Base-by-base conservation (phyloP, 1,139 yeast species). In the Wickerhamomyces sp. region DNA sequence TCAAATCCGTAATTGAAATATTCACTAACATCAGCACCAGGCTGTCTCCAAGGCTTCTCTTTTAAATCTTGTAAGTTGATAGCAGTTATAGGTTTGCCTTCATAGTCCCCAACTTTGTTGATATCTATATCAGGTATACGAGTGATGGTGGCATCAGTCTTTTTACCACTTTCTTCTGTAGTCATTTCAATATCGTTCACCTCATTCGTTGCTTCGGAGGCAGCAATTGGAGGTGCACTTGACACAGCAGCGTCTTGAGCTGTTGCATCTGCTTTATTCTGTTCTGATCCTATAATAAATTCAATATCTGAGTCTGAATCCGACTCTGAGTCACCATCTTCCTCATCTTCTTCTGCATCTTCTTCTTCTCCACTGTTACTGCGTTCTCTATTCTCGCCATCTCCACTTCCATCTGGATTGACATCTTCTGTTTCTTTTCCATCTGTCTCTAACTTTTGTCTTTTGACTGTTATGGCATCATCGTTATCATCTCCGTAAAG, bases 41-140 rank as follows among this genome's bases (percentile, higher is more conserved):
- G 98, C 54, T 87, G 84, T 60, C 99, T 77, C 99, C 99, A 93
- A 3, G 99, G 99, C 67, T 94, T 94, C 53, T 89, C 95, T 54
- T 88, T 90, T 40, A 91, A 69, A 42, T 82, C 84, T 52, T 87
- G 95, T 18, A 91, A 73, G 53, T 88, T 85, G n/a, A 91, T 73
- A 55, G 85, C 84, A 0, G 95, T 87, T 43, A 94, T 71, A 4
- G 95, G 95, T 55, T 80, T 77, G 6, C 96, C 98, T 46, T 91
- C 86, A 53, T 76, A 79, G 50, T 80, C 81, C 0, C 94, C 97
- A 15, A 87, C 85, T 26, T 81, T 80, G 56, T 89, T 81, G 11
- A 93, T 73, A 58, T 91, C 95, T 23, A 93, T 72, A 42, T 71
- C 71, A 53, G 75, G 73, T 52, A 51, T 65, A 63, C 51, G 65